phyloP scores from a whole-genome alignment of 139 green algal genomes.

The Chlorella sp. region DNA sequence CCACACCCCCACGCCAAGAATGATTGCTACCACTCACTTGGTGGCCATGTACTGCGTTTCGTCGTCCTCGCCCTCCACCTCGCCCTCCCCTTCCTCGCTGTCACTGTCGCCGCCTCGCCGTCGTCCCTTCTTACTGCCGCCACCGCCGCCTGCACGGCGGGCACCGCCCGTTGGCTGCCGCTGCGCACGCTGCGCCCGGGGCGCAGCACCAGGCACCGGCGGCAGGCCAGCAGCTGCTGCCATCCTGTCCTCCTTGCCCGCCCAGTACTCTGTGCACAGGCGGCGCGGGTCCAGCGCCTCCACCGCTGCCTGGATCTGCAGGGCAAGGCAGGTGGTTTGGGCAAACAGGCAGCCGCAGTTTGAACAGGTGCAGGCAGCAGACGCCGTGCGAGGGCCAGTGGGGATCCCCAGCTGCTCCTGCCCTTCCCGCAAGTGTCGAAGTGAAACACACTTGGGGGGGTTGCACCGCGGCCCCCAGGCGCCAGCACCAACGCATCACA shows the following conservation, averaged over 20 bases:
- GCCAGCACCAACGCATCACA: not conserved
- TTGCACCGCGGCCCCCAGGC: too few species aligned
- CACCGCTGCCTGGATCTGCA: constrained; percentile 75
- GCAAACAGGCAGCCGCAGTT: too few species aligned
- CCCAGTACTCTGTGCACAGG: constrained; percentile 82
- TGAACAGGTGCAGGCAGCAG: too few species aligned
- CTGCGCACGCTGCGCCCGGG: not conserved
- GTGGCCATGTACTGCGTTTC: constrained; percentile 59
- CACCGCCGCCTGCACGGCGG: not conserved
- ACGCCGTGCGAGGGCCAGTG: too few species aligned
- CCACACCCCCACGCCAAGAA: too few species aligned
- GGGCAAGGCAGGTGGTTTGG: too few species aligned
- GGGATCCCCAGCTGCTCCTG: too few species aligned
- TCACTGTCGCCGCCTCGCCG: constrained; percentile 23
- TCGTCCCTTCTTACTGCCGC: constrained; percentile 21
- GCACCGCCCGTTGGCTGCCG: not conserved
- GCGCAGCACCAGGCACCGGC: not conserved
- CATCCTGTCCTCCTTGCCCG: constrained; percentile 64
- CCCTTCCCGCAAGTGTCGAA: too few species aligned
- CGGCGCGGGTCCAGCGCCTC: constrained; percentile 84
- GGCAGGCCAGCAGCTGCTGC: constrained; percentile 54
- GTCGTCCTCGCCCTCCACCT: constrained; percentile 58
- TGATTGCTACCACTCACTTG: constrained; percentile 43
- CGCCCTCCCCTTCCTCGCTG: constrained; percentile 40
- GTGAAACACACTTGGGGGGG: too few species aligned